These are phyloP conservation scores for Caryopteris hybrid DNA, from an alignment of 305 asterid species.

Conservation along the genomic window DNA sequence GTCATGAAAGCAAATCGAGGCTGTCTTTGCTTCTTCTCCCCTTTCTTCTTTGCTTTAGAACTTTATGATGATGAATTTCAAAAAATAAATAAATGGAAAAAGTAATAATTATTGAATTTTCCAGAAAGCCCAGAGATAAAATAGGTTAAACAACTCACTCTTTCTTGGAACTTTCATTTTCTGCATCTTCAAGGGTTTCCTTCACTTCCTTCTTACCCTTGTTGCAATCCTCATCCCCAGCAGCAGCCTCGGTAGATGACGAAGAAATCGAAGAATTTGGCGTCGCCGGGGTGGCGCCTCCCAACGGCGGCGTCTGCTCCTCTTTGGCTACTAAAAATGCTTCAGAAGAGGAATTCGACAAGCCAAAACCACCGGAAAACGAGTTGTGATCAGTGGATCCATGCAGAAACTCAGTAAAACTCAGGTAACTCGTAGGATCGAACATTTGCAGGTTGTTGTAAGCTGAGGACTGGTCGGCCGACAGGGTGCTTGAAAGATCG, in stretches of 20 bases:
- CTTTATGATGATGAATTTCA: not conserved
- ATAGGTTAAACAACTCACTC: conserved; percentile 24
- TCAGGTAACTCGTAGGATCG: conserved; percentile 39
- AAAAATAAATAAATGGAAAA: not conserved
- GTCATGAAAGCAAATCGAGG: conserved; percentile 63
- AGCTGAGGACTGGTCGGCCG: conserved; percentile 20
- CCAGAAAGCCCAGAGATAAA: too few species aligned
- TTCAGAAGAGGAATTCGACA: conserved; percentile 13
- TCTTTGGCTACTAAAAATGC: too few species aligned
- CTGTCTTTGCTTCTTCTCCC: conserved; percentile 41
- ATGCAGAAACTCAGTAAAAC: conserved; percentile 38
- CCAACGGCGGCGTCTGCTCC: conserved; percentile 5
- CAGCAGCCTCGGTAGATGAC: conserved; percentile 40
- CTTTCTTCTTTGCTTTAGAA: conserved; percentile 40
- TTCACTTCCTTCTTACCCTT: conserved; percentile 35
- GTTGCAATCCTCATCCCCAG: conserved; percentile 31
- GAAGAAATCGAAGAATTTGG: conserved; percentile 52
- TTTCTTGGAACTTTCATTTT: conserved; percentile 48
- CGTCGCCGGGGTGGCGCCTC: conserved; percentile 35
- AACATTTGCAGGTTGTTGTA: conserved; percentile 28
- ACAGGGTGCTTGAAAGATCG: conserved; percentile 14
- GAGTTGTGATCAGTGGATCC: conserved; percentile 35
- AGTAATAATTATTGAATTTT: too few species aligned
- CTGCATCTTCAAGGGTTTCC: conserved; percentile 34
- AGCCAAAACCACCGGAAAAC: conserved; percentile 33